phyloP scores from a whole-genome alignment of 257 asterid species.

The Asclepias syriaca region DNA sequence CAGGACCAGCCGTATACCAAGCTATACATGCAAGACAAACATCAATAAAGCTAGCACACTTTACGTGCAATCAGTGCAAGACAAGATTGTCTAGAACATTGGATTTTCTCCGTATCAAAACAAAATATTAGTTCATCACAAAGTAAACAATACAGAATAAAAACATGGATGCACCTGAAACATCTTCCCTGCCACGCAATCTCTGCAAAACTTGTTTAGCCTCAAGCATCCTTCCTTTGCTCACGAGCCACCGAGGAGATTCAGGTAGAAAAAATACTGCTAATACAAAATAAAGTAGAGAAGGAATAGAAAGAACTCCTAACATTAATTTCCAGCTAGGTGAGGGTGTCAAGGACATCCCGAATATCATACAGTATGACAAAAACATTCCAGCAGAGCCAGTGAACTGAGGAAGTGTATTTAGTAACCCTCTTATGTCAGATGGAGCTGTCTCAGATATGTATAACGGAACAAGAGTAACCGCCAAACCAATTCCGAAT shows the following conservation, averaged over 20 bases:
- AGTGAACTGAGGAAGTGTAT: slow-evolving; percentile 22
- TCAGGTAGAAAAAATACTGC: slow-evolving; percentile 18
- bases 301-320: slow-evolving; percentile 22
- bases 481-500: slow-evolving; percentile 19
- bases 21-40: neutral
- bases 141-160: slow-evolving; percentile 4
- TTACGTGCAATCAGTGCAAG: neutral
- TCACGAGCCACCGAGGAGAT: slow-evolving; percentile 29
- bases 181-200: slow-evolving; percentile 25
- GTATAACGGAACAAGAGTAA: slow-evolving; percentile 18
- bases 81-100: neutral
- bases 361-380: slow-evolving; percentile 25
- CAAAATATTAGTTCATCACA: no score
- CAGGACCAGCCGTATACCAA: neutral
- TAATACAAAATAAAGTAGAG: slow-evolving; percentile 11
- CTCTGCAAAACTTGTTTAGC: slow-evolving; percentile 24
- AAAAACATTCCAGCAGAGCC: slow-evolving; percentile 23
- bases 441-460: slow-evolving; percentile 25
- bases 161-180: slow-evolving; percentile 16
- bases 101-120: neutral
- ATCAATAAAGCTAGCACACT: neutral
- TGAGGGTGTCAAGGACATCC: slow-evolving; percentile 22
- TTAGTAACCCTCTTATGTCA: slow-evolving; percentile 19
- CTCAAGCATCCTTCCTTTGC: slow-evolving; percentile 27
- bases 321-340: slow-evolving; percentile 25